These are phyloP conservation scores for Backusella tuberculispora DNA, from an alignment of 192 early-diverging fungal species.

Conservation along the genomic window DNA sequence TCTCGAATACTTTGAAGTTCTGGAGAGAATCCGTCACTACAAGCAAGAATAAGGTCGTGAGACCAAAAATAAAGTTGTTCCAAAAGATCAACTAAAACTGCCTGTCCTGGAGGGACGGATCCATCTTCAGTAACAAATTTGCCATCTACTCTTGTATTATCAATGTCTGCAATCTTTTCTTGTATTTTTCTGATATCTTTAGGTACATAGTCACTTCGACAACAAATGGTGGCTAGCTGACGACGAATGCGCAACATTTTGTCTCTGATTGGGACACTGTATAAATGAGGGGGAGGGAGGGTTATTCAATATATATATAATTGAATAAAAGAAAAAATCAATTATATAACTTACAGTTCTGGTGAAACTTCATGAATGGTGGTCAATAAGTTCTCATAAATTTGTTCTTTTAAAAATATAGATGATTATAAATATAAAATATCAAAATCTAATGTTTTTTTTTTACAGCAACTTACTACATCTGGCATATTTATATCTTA, in stretches of 20 bases:
- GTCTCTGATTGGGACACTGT: slow-evolving; percentile 65
- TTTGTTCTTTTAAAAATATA: slow-evolving; percentile 39
- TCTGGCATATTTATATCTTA: slow-evolving; percentile 43
- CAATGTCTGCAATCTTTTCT: slow-evolving; percentile 77
- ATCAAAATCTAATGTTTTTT: neutral
- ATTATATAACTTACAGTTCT: slow-evolving; percentile 50
- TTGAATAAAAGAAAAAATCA: neutral
- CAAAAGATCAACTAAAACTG: slow-evolving; percentile 78
- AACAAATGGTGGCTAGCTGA: slow-evolving; percentile 53
- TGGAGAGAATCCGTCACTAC: slow-evolving; percentile 64
- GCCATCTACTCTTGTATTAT: slow-evolving; percentile 77
- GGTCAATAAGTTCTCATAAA: slow-evolving; percentile 54
- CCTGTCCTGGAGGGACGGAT: slow-evolving; percentile 77
- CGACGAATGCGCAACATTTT: slow-evolving; percentile 72
- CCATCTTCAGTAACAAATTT: slow-evolving; percentile 76
- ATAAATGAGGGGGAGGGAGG: neutral
- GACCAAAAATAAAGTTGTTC: slow-evolving; percentile 82
- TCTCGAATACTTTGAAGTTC: slow-evolving; percentile 63
- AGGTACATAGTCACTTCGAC: slow-evolving; percentile 36
- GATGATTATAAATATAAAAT: slow-evolving; percentile 29
- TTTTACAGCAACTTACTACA: slow-evolving; percentile 34
- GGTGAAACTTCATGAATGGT: slow-evolving; percentile 67
- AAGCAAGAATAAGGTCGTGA: slow-evolving; percentile 75
- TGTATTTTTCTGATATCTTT: slow-evolving; percentile 61
- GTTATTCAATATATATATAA: neutral